Percentiles rank a stretch among this genome's conserved stretches.
These are phyloP conservation scores for Paramecium bursaria DNA, from an alignment of 73 alveolate genomes.

Conservation along the genomic window DNA sequence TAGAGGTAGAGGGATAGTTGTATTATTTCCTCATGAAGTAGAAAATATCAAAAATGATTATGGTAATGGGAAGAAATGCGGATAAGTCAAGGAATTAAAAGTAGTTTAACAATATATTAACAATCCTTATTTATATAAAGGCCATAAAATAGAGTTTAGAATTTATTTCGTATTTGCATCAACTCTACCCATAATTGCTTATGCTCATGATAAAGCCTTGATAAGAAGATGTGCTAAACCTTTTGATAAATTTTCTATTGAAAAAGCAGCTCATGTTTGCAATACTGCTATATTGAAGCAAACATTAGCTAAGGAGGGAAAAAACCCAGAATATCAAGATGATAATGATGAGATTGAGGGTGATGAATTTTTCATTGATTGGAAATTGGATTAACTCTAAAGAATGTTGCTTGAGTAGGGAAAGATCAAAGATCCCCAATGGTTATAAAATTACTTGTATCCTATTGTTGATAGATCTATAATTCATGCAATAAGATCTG, in stretches of 20 bases:
- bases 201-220: constrained; percentile 59
- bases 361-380: constrained; percentile 23
- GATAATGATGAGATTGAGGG: constrained; percentile 40
- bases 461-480: constrained; percentile 53
- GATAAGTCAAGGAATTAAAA: not conserved
- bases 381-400: constrained; percentile 46
- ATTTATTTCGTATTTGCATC: constrained; percentile 63
- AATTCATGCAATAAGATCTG: constrained; percentile 29
- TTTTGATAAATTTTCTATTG: constrained; percentile 14
- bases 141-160: constrained; percentile 58
- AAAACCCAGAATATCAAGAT: constrained; percentile 9
- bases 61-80: constrained; percentile 49
- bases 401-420: constrained; percentile 26
- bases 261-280: constrained; percentile 46
- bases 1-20: constrained; percentile 60
- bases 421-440: constrained; percentile 10
- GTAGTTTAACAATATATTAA: constrained; percentile 43
- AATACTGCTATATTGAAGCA: constrained; percentile 40
- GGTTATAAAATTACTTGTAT: constrained; percentile 48
- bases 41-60: constrained; percentile 27
- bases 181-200: constrained; percentile 47
- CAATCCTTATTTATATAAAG: constrained; percentile 43
- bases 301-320: not conserved
- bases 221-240: constrained; percentile 51
- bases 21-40: constrained; percentile 20